Percentiles rank a stretch among this genome's conserved stretches.
phyloP scores from a whole-genome alignment of 2,329 filamentous ascomycete species.

The Trichoderma sp. region DNA sequence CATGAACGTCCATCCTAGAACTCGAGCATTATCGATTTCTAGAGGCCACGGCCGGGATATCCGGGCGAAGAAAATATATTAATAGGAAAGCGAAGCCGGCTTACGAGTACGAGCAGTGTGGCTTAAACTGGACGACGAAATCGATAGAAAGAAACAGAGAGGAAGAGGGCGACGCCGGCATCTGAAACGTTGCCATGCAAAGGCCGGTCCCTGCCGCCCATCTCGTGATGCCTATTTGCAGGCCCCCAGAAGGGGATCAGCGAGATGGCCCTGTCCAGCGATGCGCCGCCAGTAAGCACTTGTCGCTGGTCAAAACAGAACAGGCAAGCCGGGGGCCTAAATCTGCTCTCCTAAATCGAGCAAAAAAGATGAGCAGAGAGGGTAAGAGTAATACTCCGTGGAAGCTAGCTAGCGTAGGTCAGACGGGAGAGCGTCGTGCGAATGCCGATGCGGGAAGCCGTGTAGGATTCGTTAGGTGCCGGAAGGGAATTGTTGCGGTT shows the following conservation, averaged over 20 bases:
- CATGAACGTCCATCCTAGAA: not conserved
- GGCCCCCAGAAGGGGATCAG: not conserved
- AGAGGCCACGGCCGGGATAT: not conserved
- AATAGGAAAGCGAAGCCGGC: not conserved
- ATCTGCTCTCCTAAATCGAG: not conserved
- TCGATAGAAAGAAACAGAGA: not conserved
- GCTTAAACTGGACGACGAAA: not conserved
- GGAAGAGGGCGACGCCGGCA: not conserved
- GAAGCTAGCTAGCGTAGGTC: not conserved
- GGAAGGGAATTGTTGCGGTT: not conserved
- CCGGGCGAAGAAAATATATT: not conserved
- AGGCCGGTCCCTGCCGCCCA: not conserved
- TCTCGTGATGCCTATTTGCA: not conserved
- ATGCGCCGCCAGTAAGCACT: not conserved
- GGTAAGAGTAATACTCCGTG: not conserved
- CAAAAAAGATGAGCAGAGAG: not conserved
- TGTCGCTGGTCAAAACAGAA: not conserved
- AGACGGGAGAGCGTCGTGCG: not conserved
- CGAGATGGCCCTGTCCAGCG: not conserved
- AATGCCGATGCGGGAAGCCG: not conserved
- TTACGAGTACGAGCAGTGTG: not conserved
- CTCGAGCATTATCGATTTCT: not conserved
- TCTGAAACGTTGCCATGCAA: slow-evolving; percentile 1
- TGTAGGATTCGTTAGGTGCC: slow-evolving; percentile 1
- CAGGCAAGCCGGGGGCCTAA: not conserved